Evolutionary conservation across 768 basidiomycete genomes (phyloP), one percentile per base, ranked within the genome.

Genomic region (Tylopilus plumbeoviolaceoides): DNA sequence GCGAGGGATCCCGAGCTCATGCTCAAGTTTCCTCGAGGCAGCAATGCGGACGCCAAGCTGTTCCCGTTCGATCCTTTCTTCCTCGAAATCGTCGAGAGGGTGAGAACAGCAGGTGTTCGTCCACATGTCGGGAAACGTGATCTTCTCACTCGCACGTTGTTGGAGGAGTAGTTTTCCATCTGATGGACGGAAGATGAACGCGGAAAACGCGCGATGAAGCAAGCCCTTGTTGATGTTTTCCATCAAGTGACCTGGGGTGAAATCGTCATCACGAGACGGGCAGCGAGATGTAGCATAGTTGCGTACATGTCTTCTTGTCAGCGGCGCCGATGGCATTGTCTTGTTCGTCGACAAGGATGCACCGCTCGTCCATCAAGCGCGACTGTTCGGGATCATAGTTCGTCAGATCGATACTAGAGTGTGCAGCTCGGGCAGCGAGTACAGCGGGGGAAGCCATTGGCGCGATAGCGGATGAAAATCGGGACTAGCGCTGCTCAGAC

Each of bases 111-210:
- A 99, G 8, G 97, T 98, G 72, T 99, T 99, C 30, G 97, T 99
- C 97, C 97, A 99, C 94, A 98, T 94, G 62, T 91, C 81, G 6
- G 97, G 97, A 75, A 99, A 99, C 7, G 97, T 99, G 66, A 99
- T 99, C 77, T 99, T 99, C 75, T 95, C 94, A n/a, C 85, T 78
- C 18, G 97, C 97, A 35, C 97, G 83, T 70, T 93, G 92, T 69
- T 99, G 97, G 42, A 99, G 79, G 25, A 99, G 77, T 17, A 99
- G 79, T 70, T 87, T 90, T 43, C 97, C 97, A 69, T 98, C 93
- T 12, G 84, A 83, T 3, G 97, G 97, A 35, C 93, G 78, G 78
- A 98, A 99, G 58, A 98, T 81, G 70, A 99, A 98, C 33, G 87
- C 95, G 54, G 95, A 98, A 77, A 99, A 99, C 17, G 97, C 97